These are phyloP conservation scores for Dacryopinax spathularia DNA, from an alignment of 768 basidiomycete genomes.

Conservation along the genomic window DNA sequence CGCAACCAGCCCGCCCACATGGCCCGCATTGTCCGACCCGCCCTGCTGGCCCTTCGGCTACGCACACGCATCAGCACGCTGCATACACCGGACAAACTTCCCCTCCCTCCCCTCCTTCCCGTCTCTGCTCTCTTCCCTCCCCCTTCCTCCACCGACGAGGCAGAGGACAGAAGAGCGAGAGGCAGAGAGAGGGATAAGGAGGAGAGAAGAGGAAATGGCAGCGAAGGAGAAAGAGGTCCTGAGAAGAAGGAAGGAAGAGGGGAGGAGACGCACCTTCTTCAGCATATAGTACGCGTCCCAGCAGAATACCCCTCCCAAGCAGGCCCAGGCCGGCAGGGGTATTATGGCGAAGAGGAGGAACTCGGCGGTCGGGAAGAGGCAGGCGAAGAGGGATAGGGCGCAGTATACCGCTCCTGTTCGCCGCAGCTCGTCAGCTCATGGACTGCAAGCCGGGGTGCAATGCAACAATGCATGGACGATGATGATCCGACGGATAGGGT, in stretches of 20 bases:
- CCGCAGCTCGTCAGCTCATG: neutral
- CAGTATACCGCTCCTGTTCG: conserved; percentile 54
- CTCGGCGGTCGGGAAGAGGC: conserved; percentile 46
- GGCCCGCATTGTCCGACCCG: neutral
- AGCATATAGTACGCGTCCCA: conserved; percentile 38
- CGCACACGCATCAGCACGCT: too few relatives aligned
- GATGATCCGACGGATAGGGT: too few relatives aligned
- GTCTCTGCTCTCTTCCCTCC: too few relatives aligned
- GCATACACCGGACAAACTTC: too few relatives aligned
- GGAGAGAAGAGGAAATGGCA: too few relatives aligned
- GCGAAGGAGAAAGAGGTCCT: too few relatives aligned
- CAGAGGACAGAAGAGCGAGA: too few relatives aligned
- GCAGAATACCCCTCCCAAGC: conserved; percentile 50
- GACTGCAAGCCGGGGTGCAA: too few relatives aligned
- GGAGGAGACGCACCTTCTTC: conserved; percentile 22
- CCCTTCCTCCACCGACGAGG: too few relatives aligned
- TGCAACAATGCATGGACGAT: too few relatives aligned
- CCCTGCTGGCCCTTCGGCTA: neutral
- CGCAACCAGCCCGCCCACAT: neutral
- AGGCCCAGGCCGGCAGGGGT: conserved; percentile 66
- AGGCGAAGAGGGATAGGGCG: conserved; percentile 56
- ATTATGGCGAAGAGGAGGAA: conserved; percentile 64
- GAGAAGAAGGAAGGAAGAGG: neutral
- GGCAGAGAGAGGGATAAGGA: too few relatives aligned
- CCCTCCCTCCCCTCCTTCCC: too few relatives aligned